phyloP scores from a whole-genome alignment of 2,329 filamentous ascomycete genomes.

The Monilinia fructicola region DNA sequence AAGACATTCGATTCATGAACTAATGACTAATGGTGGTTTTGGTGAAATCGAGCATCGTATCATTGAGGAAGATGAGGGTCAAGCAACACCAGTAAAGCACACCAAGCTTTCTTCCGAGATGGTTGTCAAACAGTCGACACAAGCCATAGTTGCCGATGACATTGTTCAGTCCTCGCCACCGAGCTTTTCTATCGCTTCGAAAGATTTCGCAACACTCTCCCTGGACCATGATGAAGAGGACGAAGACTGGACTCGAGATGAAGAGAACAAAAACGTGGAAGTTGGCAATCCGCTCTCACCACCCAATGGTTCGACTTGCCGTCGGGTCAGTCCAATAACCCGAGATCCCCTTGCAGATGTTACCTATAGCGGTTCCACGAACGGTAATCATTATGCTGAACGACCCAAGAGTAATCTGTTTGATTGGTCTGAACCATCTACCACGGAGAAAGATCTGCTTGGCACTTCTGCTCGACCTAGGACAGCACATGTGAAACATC shows the following conservation, averaged over 20 bases:
- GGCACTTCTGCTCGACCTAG: slow-evolving; percentile 64
- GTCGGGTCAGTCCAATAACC: slow-evolving; percentile 53
- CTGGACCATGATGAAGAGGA: slow-evolving; percentile 58
- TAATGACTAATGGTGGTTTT: slow-evolving; percentile 45
- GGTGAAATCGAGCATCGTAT: slow-evolving; percentile 58
- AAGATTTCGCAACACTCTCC: slow-evolving; percentile 52
- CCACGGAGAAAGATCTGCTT: slow-evolving; percentile 60
- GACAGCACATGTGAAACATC: slow-evolving; percentile 75
- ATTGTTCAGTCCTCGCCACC: slow-evolving; percentile 37
- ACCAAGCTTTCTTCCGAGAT: slow-evolving; percentile 26
- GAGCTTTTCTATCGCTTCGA: slow-evolving; percentile 38
- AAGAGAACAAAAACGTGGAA: slow-evolving; percentile 53
- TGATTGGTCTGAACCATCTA: slow-evolving; percentile 71
- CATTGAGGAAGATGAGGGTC: slow-evolving; percentile 61
- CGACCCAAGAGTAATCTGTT: slow-evolving; percentile 69
- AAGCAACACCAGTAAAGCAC: slow-evolving; percentile 49
- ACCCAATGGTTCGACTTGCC: slow-evolving; percentile 53
- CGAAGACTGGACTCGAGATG: slow-evolving; percentile 60
- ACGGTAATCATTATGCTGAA: slow-evolving; percentile 44
- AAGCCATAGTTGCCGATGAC: slow-evolving; percentile 28
- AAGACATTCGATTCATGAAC: slow-evolving; percentile 39
- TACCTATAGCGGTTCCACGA: slow-evolving; percentile 48
- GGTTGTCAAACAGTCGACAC: slow-evolving; percentile 18
- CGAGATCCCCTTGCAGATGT: slow-evolving; percentile 55
- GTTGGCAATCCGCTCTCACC: slow-evolving; percentile 59